Evolutionary conservation across 257 asterid genomes (phyloP).

Genomic region (Solanum pennellii): DNA sequence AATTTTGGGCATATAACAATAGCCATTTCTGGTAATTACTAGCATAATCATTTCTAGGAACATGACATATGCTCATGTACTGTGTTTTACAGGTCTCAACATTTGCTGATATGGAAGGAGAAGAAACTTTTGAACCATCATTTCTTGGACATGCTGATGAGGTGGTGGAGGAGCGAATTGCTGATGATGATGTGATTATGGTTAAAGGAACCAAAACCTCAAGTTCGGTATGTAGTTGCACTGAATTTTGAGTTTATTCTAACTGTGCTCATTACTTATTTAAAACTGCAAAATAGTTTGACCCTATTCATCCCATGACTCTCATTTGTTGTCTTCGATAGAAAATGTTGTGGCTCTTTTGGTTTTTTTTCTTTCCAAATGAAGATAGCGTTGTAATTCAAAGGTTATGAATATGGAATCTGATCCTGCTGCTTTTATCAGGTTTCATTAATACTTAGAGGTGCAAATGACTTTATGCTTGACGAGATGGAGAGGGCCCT

Average conservation of each 20-base stretch:
- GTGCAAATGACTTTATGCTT: slow-evolving; percentile 94
- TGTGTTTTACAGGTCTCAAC: slow-evolving; percentile 56
- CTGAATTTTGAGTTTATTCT: neutral
- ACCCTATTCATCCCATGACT: neutral
- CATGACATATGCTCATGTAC: neutral
- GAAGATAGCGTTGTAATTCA: neutral
- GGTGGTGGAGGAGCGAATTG: slow-evolving; percentile 87
- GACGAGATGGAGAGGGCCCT: slow-evolving; percentile 97
- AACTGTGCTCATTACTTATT: neutral
- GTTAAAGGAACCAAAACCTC: slow-evolving; percentile 74
- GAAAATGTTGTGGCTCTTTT: neutral
- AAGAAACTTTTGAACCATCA: slow-evolving; percentile 82
- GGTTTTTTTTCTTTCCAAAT: neutral
- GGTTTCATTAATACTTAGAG: slow-evolving; percentile 83
- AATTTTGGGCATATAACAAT: neutral
- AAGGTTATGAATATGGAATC: neutral
- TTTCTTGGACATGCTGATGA: slow-evolving; percentile 79
- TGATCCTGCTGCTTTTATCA: slow-evolving; percentile 12
- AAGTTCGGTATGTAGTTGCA: slow-evolving; percentile 48
- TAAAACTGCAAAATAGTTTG: neutral
- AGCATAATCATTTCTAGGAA: neutral
- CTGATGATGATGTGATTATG: slow-evolving; percentile 86
- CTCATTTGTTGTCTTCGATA: neutral
- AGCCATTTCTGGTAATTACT: neutral
- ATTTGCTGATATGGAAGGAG: slow-evolving; percentile 96